Evolutionary conservation across 2,329 filamentous ascomycete species (phyloP).

Genomic region (Claviceps fusiformis): DNA sequence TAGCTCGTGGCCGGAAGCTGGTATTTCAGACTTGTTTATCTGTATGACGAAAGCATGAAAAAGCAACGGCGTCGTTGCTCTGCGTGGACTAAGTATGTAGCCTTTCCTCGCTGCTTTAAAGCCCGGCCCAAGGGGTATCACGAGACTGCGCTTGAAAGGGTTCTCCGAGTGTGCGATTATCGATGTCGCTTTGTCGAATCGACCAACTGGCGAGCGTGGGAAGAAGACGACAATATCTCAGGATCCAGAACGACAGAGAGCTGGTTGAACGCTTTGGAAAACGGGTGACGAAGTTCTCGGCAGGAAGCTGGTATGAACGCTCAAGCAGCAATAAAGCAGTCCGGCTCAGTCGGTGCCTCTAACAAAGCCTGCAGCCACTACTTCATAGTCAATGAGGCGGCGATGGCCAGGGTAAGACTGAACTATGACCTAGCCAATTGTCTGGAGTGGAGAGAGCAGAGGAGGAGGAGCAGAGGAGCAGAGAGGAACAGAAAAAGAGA

Average conservation of each 20-base stretch:
- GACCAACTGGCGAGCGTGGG: not conserved
- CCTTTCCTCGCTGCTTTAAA: not conserved
- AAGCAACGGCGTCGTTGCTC: not conserved
- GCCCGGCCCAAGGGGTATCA: not conserved
- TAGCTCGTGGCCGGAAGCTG: not conserved
- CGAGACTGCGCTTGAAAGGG: not conserved
- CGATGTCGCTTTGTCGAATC: not conserved
- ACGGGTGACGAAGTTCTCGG: not conserved
- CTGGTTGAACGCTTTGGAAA: no score
- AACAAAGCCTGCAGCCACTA: slow-evolving; percentile 2
- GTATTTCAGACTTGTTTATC: not conserved
- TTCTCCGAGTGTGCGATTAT: not conserved
- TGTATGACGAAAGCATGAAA: not conserved
- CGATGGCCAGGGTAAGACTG: slow-evolving; percentile 2
- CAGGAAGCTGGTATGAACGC: not conserved
- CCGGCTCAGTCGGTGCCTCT: slow-evolving; percentile 3
- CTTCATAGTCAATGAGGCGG: slow-evolving; percentile 1
- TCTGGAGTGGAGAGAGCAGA: slow-evolving; percentile 4
- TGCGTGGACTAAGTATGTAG: not conserved
- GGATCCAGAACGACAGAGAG: not conserved
- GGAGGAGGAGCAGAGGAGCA: not conserved
- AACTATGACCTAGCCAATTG: slow-evolving; percentile 1
- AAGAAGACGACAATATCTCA: not conserved
- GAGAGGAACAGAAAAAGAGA: not conserved
- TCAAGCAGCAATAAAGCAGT: not conserved